Conservation (phyloP, 352 stramenopile species). For the Phytophthora europaea region DNA sequence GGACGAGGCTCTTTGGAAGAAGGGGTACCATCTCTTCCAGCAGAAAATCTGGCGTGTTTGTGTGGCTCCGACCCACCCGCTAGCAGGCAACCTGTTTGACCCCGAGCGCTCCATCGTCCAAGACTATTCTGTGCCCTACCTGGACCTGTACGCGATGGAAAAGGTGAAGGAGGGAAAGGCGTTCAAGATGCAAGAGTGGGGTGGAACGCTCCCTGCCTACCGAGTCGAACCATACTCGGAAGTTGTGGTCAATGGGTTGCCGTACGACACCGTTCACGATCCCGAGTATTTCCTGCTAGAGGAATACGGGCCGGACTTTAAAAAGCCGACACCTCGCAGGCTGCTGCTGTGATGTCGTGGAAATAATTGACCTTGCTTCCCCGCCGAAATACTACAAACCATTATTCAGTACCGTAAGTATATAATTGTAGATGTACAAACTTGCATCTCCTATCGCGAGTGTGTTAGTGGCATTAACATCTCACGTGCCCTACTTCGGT, state of each 20-base stretch:
- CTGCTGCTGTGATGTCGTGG: background rate
- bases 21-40: constrained; percentile 55
- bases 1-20: constrained; percentile 24
- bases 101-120: constrained; percentile 4
- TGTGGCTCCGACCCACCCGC: constrained; percentile 42
- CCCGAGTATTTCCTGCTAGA: constrained; percentile 35
- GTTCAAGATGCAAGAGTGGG: constrained; percentile 27
- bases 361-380: background rate
- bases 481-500: too few species aligned
- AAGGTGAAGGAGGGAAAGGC: background rate
- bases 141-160: constrained; percentile 41
- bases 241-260: constrained; percentile 32
- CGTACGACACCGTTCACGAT: constrained; percentile 39
- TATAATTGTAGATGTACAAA: background rate
- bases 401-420: background rate
- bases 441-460: too few species aligned
- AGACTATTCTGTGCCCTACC: constrained; percentile 30
- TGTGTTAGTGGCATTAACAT: too few species aligned
- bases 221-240: constrained; percentile 22
- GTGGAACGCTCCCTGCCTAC: constrained; percentile 9
- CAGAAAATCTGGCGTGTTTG: constrained; percentile 41
- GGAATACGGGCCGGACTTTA: constrained; percentile 36
- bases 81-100: constrained; percentile 43
- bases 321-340: constrained; percentile 16
- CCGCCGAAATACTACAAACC: background rate